phyloP scores from a whole-genome alignment of 2,329 filamentous ascomycete genomes.

The Talaromyces sp. region DNA sequence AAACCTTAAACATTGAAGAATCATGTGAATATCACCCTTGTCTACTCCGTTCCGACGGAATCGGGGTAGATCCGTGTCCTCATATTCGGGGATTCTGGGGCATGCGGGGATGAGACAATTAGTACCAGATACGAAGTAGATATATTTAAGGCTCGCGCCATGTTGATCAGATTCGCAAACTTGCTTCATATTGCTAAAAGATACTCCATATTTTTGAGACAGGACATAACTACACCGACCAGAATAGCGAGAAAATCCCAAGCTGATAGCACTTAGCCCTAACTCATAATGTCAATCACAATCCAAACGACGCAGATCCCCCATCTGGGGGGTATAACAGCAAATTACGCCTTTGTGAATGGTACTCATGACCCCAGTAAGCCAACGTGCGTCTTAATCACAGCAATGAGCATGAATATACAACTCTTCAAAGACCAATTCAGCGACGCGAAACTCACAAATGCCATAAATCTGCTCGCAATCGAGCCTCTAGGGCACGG shows the following conservation, averaged over 20 bases:
- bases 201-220: background rate
- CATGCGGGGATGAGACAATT: background rate
- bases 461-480: slow-evolving; percentile 46
- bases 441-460: slow-evolving; percentile 29
- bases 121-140: background rate
- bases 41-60: background rate
- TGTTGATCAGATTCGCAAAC: background rate
- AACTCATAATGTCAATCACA: background rate
- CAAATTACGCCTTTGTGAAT: slow-evolving; percentile 43
- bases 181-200: background rate
- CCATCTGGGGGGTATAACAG: slow-evolving; percentile 47
- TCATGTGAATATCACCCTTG: background rate
- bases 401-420: slow-evolving; percentile 46
- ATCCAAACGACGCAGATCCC: slow-evolving; percentile 36
- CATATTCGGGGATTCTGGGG: background rate
- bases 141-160: background rate
- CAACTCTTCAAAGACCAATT: slow-evolving; percentile 41
- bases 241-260: background rate
- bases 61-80: background rate
- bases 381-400: slow-evolving; percentile 48
- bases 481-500: slow-evolving; percentile 52
- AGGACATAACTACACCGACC: background rate
- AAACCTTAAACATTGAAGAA: background rate
- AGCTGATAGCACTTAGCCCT: background rate
- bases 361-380: slow-evolving; percentile 46